A percentile compares a stretch with the other conserved stretches of the same genome.
These are phyloP conservation scores for Calonectria naviculata DNA, from an alignment of 2,329 filamentous ascomycete species.

Conservation along the genomic window DNA sequence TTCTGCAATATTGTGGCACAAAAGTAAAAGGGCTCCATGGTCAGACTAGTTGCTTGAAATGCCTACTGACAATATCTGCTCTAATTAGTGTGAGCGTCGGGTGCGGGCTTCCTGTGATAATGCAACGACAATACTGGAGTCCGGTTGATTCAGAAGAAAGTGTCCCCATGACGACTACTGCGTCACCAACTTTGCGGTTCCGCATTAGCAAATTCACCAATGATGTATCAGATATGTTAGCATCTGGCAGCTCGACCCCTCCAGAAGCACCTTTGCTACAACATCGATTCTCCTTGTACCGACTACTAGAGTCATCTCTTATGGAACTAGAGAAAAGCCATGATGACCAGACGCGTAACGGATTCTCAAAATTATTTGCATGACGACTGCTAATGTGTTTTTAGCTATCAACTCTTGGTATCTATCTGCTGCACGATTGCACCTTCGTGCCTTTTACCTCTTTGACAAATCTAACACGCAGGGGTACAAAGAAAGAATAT, in stretches of 20 bases:
- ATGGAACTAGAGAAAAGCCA: not conserved
- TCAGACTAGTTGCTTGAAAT: too few species aligned
- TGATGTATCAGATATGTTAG: not conserved
- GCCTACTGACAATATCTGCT: not conserved
- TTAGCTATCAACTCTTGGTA: slow-evolving; percentile 5
- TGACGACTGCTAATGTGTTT: not conserved
- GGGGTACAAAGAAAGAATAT: slow-evolving; percentile 3
- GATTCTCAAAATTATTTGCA: too few species aligned
- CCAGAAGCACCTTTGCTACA: not conserved
- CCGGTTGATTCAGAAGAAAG: not conserved
- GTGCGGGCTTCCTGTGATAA: slow-evolving; percentile 10
- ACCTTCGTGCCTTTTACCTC: slow-evolving; percentile 10
- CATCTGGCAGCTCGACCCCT: not conserved
- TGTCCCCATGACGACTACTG: not conserved
- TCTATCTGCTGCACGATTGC: not conserved
- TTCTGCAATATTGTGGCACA: not conserved
- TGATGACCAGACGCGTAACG: not conserved
- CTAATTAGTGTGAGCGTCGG: slow-evolving; percentile 13
- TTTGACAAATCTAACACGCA: not conserved
- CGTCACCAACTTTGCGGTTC: not conserved
- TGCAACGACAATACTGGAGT: not conserved
- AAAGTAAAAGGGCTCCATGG: slow-evolving; percentile 6
- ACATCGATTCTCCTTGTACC: not conserved
- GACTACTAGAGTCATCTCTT: not conserved
- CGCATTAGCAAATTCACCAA: not conserved